These are phyloP conservation scores for Chamaenerion angustifolium DNA, from an alignment of 345 rosid genomes.

Conservation along the genomic window DNA sequence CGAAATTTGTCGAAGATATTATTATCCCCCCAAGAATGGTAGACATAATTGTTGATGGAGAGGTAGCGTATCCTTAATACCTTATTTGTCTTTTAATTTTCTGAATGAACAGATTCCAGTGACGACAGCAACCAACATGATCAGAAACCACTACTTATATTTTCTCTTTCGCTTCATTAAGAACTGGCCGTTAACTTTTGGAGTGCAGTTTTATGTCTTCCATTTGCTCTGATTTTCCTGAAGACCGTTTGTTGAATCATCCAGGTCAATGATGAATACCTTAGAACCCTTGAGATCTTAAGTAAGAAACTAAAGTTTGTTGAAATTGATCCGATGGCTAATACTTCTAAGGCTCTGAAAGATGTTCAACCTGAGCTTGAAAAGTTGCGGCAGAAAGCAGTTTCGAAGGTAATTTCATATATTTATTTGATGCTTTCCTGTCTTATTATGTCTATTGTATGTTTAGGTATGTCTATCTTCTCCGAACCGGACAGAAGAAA, in stretches of 20 bases:
- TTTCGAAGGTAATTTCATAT: conserved; percentile 55
- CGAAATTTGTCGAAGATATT: conserved; percentile 93
- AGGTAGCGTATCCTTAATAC: conserved; percentile 34
- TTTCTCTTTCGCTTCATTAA: neutral
- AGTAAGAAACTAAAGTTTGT: conserved; percentile 88
- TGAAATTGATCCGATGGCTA: conserved; percentile 63
- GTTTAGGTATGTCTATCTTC: no score
- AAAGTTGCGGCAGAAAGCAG: conserved; percentile 89
- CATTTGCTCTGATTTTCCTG: neutral
- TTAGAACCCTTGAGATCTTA: conserved; percentile 77
- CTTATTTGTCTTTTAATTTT: conserved; percentile 1
- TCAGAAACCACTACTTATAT: no score
- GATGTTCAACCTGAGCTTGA: conserved; percentile 98
- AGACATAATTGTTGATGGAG: conserved; percentile 92
- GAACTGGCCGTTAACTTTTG: no score
- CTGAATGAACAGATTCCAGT: neutral
- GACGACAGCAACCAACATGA: neutral
- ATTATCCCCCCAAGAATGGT: conserved; percentile 95
- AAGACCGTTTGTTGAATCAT: conserved; percentile 10
- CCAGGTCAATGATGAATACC: conserved; percentile 86
- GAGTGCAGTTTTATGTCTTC: neutral
- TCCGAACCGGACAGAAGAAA: neutral
- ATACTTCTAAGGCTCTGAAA: conserved; percentile 75
- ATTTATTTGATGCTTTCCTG: neutral
- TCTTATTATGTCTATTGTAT: neutral